These are phyloP conservation scores for Cichorium intybus DNA, from an alignment of 140 eudicot genomes.

Conservation along the genomic window DNA sequence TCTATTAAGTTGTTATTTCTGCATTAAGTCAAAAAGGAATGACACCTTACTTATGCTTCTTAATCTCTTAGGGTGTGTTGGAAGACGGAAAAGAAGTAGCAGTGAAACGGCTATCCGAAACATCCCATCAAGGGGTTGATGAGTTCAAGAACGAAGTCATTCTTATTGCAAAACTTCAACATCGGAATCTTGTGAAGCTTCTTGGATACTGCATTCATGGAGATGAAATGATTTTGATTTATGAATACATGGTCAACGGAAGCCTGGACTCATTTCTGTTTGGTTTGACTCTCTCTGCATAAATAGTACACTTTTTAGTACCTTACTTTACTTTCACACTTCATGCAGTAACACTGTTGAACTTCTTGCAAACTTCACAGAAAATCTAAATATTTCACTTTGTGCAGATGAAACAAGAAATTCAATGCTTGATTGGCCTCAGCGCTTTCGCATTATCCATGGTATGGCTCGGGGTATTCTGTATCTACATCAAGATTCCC, in stretches of 20 bases:
- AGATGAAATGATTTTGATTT: conserved; percentile 38
- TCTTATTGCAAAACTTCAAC: conserved; percentile 46
- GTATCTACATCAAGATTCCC: conserved; percentile 48
- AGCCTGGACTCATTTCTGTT: conserved; percentile 43
- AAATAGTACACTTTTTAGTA: background rate
- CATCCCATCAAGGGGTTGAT: conserved; percentile 32
- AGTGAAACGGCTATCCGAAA: conserved; percentile 29
- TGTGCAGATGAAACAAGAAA: conserved; percentile 8
- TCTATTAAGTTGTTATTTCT: no score
- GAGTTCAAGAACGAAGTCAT: conserved; percentile 51
- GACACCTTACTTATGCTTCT: background rate
- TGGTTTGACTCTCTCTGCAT: conserved; percentile 33
- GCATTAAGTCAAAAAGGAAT: no score
- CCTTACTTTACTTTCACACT: background rate
- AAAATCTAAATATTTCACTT: background rate
- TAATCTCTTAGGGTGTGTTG: conserved; percentile 16
- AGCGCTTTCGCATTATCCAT: conserved; percentile 22
- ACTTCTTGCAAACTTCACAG: background rate
- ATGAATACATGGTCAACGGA: conserved; percentile 46
- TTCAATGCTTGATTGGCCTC: conserved; percentile 26
- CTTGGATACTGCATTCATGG: conserved; percentile 45
- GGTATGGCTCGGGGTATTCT: conserved; percentile 49
- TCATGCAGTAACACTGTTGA: background rate
- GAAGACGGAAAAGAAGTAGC: conserved; percentile 27
- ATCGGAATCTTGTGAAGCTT: conserved; percentile 54